phyloP scores from a whole-genome alignment of 2,329 filamentous ascomycete species.

The Aspergillus bombycis region DNA sequence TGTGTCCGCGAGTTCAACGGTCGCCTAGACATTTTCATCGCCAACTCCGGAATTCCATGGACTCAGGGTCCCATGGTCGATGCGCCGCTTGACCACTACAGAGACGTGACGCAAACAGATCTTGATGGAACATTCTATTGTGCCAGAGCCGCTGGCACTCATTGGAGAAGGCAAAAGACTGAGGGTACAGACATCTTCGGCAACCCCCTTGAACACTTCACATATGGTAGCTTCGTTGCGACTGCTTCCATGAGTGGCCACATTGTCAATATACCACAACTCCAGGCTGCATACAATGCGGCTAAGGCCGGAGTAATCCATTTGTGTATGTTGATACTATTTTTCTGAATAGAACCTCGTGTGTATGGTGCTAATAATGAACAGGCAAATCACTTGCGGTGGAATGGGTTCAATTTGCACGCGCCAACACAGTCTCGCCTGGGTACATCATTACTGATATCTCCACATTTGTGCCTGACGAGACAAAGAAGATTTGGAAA shows the following conservation, averaged over 20 bases:
- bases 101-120: neutral
- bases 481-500: slow-evolving; percentile 10
- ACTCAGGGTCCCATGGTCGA: neutral
- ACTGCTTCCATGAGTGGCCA: slow-evolving; percentile 74
- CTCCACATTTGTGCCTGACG: slow-evolving; percentile 3
- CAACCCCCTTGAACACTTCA: slow-evolving; percentile 54
- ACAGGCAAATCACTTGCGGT: slow-evolving; percentile 54
- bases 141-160: slow-evolving; percentile 62
- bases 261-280: slow-evolving; percentile 61
- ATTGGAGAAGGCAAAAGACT: neutral
- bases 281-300: slow-evolving; percentile 55
- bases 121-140: slow-evolving; percentile 68
- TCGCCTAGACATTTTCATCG: neutral
- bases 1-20: neutral
- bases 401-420: slow-evolving; percentile 57
- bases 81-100: neutral
- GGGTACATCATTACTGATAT: slow-evolving; percentile 57
- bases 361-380: accelerated
- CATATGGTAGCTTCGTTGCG: slow-evolving; percentile 20
- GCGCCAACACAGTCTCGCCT: slow-evolving; percentile 55
- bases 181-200: slow-evolving; percentile 57
- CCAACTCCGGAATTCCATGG: neutral
- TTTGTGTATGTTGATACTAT: slow-evolving; percentile 27
- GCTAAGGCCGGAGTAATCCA: slow-evolving; percentile 59
- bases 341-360: too few species aligned